A percentile compares a stretch with the other conserved stretches of the same genome.
These are phyloP conservation scores for Tetrapisispora namnaoensis DNA, from an alignment of 805 yeast genomes.

Conservation along the genomic window DNA sequence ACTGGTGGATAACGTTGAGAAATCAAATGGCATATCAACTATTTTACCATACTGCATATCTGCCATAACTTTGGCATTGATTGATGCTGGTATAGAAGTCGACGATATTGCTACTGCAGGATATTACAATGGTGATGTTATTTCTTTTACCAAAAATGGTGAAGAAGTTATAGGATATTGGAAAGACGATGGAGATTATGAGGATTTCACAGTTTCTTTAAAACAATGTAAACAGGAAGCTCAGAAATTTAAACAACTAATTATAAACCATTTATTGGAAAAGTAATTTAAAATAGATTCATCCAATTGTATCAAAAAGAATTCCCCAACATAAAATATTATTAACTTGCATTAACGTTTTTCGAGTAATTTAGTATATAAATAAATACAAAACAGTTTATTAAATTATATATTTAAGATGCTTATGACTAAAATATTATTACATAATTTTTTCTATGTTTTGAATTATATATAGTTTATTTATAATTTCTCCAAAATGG, in stretches of 20 bases:
- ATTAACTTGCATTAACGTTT: not conserved
- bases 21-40: constrained; percentile 26
- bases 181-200: constrained; percentile 32
- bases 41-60: constrained; percentile 32
- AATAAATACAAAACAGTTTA: not conserved
- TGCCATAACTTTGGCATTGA: constrained; percentile 57
- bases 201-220: constrained; percentile 23
- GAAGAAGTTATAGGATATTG: constrained; percentile 54
- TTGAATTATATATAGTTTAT: not conserved
- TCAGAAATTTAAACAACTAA: constrained; percentile 12
- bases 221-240: constrained; percentile 35
- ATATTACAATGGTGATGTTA: constrained; percentile 34
- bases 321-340: not conserved
- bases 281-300: not conserved
- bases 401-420: not conserved
- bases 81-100: constrained; percentile 77
- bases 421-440: not conserved
- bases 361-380: not conserved
- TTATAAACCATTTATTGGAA: constrained; percentile 14
- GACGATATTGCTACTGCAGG: constrained; percentile 69
- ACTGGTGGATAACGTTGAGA: constrained; percentile 18
- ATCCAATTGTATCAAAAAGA: not conserved
- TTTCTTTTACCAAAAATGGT: constrained; percentile 45
- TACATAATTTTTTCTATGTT: not conserved
- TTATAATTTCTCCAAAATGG: constrained; percentile 18